Evolutionary conservation across 2,329 filamentous ascomycete species (phyloP), one percentile per base, ranked within the genome.

Genomic region (Colletotrichum graminicola): DNA sequence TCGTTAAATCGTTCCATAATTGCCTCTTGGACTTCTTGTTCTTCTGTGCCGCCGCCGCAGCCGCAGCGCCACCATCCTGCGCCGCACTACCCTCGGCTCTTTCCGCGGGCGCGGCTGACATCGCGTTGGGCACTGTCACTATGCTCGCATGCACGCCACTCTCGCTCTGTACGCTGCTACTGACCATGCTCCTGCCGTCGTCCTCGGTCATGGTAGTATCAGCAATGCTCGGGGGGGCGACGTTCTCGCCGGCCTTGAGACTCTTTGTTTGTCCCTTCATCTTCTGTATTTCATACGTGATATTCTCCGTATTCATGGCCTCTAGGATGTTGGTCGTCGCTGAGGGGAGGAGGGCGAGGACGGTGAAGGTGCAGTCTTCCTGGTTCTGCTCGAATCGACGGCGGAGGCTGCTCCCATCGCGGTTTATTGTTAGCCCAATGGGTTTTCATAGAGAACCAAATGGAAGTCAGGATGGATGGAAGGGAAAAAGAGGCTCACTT

Each of bases 331-430:
- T 95, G 75, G 96, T 91, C 32, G 95, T 95, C 8, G 94, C 93
- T 43, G 95, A 97, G 5, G 96, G 96, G 12, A 99, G 88, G 66
- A 99, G 90, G 39, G 95, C 96, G n/a, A 98, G 91, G 55, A 98
- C 94, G 47, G 96, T 99, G 80, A 97, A 98, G 59, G 95, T 98
- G 83, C 96, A 99, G 82, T 99, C 96, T 80, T 97, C 95, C 80
- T 99, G 96, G 82, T 99, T 99, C 83, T 99, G 96, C 81, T 98
- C 94, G 83, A 99, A 99, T 78, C 96, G 93, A 71, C 96, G 93
- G 62, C 95, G 94, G 73, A 99, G 89, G 82, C 95, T 98, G 77
- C 36, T n/a, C 34, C 39, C 45, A 32, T 23, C 39, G 29, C 7
- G 18, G 12, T n/a, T 14, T 12, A 14, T 32, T 57, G 69, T 72